Base-by-base conservation (phyloP, 345 rosid genomes). In the Brassica carinata region DNA sequence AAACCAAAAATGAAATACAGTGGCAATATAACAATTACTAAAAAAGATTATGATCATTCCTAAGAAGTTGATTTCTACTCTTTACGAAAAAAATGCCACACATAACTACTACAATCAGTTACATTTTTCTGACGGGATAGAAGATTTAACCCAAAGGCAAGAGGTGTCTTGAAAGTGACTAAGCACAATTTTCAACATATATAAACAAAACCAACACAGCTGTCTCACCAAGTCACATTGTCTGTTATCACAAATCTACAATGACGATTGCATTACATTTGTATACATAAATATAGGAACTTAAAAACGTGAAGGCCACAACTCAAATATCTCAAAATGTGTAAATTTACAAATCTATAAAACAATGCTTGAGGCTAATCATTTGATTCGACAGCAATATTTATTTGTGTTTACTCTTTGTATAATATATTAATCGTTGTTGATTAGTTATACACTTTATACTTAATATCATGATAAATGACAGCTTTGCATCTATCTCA, bases 141-240 rank as follows among this genome's bases (percentile, higher is more conserved):
- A 10, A 43, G 14, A 43, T 43, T 43, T 43, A 43, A 64, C 31
- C 26, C 67, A 78, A 53, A 66, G 30, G 57, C n/a, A 74, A 69
- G 70, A 68, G 75, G 74, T 79, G 75, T 68, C 74, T 23, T 68
- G 79, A 74, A 79, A 79, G 83, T 79, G 83, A 74, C 83, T 74
- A 68, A 68, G 74, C 79, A 79, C 43, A 74, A 68, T 67, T 34
- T 79, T 79, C 69, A 73, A 67, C 40, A 55, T 74, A 74, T 74
- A 59, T 68, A 74, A 15, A 79, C 64, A 67, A 59, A 45, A 64
- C 58, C 62, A 19, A 23, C 64, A 79, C 74, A 79, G 78, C 78
- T 79, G 83, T 79, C 65, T 68, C 70, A 45, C 26, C 17, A 11
- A 59, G 75, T 48, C 83, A 79, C 79, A 74, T 74, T 74, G 75